A percentile compares a stretch with the other conserved stretches of the same genome.
Conservation (phyloP, 2,329 filamentous ascomycete species). For the Teratosphaeria viscida region DNA sequence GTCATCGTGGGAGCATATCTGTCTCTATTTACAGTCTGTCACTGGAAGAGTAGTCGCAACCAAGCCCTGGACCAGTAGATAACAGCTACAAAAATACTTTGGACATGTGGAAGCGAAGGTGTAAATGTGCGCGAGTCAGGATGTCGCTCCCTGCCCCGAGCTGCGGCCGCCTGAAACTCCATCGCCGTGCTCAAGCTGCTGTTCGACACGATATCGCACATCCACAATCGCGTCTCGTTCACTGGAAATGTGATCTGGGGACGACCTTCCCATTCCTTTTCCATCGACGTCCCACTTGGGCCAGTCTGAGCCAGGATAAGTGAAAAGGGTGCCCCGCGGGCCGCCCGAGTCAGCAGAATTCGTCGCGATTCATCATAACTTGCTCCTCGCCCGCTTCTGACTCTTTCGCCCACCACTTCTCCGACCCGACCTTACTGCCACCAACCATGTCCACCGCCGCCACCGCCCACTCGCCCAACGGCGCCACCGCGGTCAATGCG, state of each 20-base stretch:
- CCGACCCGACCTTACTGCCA: not conserved
- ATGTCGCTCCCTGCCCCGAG: not conserved
- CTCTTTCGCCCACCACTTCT: not conserved
- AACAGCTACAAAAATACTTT: not conserved
- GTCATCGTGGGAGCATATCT: not conserved
- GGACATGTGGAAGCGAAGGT: not conserved
- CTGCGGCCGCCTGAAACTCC: not conserved
- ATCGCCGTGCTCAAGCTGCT: not conserved
- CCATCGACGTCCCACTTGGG: not conserved
- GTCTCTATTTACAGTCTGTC: too few species aligned
- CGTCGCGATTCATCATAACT: not conserved
- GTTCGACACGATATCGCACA: not conserved
- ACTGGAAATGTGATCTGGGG: not conserved
- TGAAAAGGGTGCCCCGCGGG: not conserved
- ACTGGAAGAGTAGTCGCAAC: too few species aligned
- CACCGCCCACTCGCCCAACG: not conserved
- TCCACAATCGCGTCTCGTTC: not conserved
- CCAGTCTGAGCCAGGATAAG: not conserved
- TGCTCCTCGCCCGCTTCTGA: not conserved
- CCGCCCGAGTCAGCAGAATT: not conserved
- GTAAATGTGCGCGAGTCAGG: not conserved
- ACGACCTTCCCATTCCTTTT: not conserved
- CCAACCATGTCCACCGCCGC: not conserved
- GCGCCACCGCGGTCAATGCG: not conserved
- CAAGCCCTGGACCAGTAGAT: too few species aligned